Evolutionary conservation across 2,329 filamentous ascomycete genomes (phyloP).

Genomic region (Neonectria faginata): DNA sequence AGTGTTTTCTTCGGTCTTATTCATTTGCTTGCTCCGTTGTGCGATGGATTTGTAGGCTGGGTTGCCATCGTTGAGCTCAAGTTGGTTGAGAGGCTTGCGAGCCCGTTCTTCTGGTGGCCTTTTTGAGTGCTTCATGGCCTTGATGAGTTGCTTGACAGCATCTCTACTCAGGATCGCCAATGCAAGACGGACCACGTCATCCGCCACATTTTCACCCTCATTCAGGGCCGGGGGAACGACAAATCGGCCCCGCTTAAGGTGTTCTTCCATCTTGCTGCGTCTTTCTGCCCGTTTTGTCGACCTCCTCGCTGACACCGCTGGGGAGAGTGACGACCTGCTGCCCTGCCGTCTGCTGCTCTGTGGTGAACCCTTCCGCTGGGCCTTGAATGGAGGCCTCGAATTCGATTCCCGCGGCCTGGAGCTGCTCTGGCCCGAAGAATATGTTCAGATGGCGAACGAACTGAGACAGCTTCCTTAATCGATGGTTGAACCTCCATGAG

Average conservation of each 20-base stretch:
- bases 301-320: neutral
- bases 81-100: no score
- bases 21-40: no score
- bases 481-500: constrained; percentile 2
- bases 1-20: no score
- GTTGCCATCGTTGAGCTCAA: no score
- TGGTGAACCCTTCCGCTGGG: constrained; percentile 1
- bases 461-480: constrained; percentile 6
- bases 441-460: constrained; percentile 24
- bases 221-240: no score
- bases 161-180: no score
- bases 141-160: no score
- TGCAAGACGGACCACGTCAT: no score
- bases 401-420: constrained; percentile 3
- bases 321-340: neutral
- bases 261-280: neutral
- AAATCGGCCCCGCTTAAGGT: neutral
- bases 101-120: no score
- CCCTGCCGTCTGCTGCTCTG: neutral
- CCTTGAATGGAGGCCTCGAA: constrained; percentile 9
- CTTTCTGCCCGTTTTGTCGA: neutral
- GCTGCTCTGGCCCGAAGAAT: constrained; percentile 13
- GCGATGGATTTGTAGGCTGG: no score
- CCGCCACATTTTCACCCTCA: no score
- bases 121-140: no score